Base-by-base conservation (phyloP, 2,329 filamentous ascomycete genomes). In the Fusarium verrucosum region DNA sequence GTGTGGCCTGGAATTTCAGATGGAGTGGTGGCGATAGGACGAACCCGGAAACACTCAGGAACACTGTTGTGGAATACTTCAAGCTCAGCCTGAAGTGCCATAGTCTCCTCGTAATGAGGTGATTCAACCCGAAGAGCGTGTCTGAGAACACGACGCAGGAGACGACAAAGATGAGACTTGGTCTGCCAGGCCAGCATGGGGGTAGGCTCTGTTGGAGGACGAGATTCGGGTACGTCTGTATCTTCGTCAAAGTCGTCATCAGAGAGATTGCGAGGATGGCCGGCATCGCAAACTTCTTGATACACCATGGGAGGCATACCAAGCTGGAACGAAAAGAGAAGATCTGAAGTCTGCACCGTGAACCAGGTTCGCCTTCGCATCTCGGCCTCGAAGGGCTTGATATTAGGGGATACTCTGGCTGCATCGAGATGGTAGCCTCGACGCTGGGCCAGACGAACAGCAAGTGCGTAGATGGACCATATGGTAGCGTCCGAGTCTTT, bases 161-260 rank as follows among this genome's bases (percentile, higher is more conserved):
- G 71, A 16, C 75, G 77, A 50, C 79, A 78, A 14, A 83, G 74
- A 41, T 72, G 75, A n/a, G 77, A 79, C 61, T 82, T 82, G 61
- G 72, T 75, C 52, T 74, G 75, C 58, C 79, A 76, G 52, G 79
- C 80, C 4, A 84, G 71, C 33, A 78, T 74, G 8, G 79, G 77
- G 3, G 79, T 81, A 16, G 79, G 74, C 37, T 83, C 80, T 0
- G 78, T 78, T 20, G 75, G 70, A 4, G 79, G 77, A 2, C 82
- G 75, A 4, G 80, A 75, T 1, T 76, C 73, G 2, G 82, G 82
- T 46, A 83, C 73, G 6, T 77, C 73, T 11, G 71, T 70, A 19
- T 77, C 73, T 67, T 84, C 82, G 64, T 83, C 81, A 63, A 86
- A 84, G 66, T 85, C 83, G 13, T 80, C 76, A 59, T 86, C 83